phyloP scores from a whole-genome alignment of 1,139 yeast species.

The Debaryomycetaceae sp. region DNA sequence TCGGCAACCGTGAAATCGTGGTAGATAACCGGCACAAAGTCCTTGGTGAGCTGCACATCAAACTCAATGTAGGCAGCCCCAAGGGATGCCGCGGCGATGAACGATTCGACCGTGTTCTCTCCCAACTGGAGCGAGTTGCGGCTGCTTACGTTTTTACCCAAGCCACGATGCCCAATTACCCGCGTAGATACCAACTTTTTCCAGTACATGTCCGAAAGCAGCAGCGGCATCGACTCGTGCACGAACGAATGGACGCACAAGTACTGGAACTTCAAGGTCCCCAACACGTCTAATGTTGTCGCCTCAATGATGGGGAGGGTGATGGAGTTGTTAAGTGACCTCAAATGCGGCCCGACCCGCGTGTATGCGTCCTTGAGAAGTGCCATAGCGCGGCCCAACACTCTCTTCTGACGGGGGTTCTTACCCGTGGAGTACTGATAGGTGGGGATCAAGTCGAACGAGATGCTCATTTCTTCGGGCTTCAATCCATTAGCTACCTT shows the following conservation, averaged over 20 bases:
- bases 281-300: conserved; percentile 63
- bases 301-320: conserved; percentile 75
- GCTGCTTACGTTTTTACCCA: conserved; percentile 72
- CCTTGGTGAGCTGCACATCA: conserved; percentile 95
- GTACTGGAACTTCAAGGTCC: conserved; percentile 67
- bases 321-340: conserved; percentile 56
- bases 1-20: conserved; percentile 95
- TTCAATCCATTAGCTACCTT: conserved; percentile 41
- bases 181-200: conserved; percentile 79
- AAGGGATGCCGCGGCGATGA: conserved; percentile 91
- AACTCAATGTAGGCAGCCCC: conserved; percentile 93
- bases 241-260: conserved; percentile 61
- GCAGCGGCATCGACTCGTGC: conserved; percentile 61
- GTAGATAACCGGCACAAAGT: conserved; percentile 82
- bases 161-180: conserved; percentile 93
- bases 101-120: conserved; percentile 90
- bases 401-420: conserved; percentile 24
- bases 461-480: conserved; percentile 48
- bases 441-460: conserved; percentile 90
- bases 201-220: conserved; percentile 82
- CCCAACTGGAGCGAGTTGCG: conserved; percentile 83
- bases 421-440: conserved; percentile 35
- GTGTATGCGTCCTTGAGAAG: conserved; percentile 54
- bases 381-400: conserved; percentile 83
- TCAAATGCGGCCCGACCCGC: conserved; percentile 57